Evolutionary conservation across 768 basidiomycete species (phyloP), one percentile per base, ranked within the genome.

Genomic region (Lentinula boryana): DNA sequence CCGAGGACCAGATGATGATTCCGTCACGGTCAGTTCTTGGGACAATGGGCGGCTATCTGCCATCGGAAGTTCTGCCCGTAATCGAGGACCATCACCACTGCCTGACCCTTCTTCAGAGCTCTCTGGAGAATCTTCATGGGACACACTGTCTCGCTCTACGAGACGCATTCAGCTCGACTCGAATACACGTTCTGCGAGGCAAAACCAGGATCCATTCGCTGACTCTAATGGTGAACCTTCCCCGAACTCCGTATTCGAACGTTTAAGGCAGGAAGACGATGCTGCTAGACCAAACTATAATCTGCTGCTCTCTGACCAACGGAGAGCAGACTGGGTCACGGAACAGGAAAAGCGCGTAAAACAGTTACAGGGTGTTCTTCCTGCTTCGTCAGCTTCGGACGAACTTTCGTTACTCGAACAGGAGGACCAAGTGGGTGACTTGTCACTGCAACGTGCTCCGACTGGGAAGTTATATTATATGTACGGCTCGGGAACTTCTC

Each of bases 401-500:
- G 75, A 74, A 44, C 64, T 79, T 36, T 75, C 77, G 16, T 67
- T 74, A 8, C 66, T 69, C 15, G 70, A 68, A 41, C 64, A 74
- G 54, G 71, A 80, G 63, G 76, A 79, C 57, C 69, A 70, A 53
- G 70, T 85, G 55, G 80, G 78, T 21, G 87, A 83, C 63, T 76
- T 92, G 23, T 85, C 84, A 3, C 71, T 93, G 51, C 80, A 91
- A 68, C 78, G 84, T 63, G 86, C 87, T 69, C 76, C 79, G 5
- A 76, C 84, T 6, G 91, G 91, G 27, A 85, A 84, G 66, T 91
- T 86, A 64, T 91, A 92, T 65, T 93, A 92, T 69, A 81, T 84
- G 1, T 92, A 91, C 67, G 71, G 71, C 10, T 80, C 83, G 41
- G 70, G 70, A 3, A 75, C 71, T 7, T 81, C 83, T 0, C 80